These are phyloP conservation scores for Puccinia novopanici DNA, from an alignment of 1,284 basidiomycete species.

Conservation along the genomic window DNA sequence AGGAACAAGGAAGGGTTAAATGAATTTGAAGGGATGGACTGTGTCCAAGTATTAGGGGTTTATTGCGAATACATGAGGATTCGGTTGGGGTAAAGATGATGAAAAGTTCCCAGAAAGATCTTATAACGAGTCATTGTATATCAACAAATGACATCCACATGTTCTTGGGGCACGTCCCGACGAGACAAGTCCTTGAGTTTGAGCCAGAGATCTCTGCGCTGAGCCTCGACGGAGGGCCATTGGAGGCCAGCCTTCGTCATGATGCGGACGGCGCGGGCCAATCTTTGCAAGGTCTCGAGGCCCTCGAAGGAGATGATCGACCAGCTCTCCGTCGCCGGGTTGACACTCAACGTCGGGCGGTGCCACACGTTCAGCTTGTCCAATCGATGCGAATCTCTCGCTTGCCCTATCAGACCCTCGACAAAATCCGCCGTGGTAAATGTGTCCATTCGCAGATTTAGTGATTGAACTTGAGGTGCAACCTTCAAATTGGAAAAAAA, in stretches of 20 bases:
- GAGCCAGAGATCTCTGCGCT: constrained; percentile 43
- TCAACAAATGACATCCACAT: neutral
- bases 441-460: constrained; percentile 44
- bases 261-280: constrained; percentile 9
- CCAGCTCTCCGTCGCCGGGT: constrained; percentile 29
- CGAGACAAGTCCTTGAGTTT: constrained; percentile 32
- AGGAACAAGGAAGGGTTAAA: neutral
- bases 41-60: neutral
- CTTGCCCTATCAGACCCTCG: neutral
- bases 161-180: neutral
- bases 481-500: constrained; percentile 5
- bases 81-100: neutral
- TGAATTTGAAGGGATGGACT: neutral
- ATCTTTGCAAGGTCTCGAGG: neutral
- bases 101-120: neutral
- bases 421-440: constrained; percentile 19
- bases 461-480: neutral
- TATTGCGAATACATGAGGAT: neutral
- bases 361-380: constrained; percentile 45
- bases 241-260: constrained; percentile 29
- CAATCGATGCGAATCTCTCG: neutral
- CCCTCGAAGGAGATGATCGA: constrained; percentile 33
- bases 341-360: constrained; percentile 10
- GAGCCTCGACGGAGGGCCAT: constrained; percentile 36
- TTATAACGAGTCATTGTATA: neutral